phyloP scores from a whole-genome alignment of 306 rosid species.

The Crotalaria pallida region DNA sequence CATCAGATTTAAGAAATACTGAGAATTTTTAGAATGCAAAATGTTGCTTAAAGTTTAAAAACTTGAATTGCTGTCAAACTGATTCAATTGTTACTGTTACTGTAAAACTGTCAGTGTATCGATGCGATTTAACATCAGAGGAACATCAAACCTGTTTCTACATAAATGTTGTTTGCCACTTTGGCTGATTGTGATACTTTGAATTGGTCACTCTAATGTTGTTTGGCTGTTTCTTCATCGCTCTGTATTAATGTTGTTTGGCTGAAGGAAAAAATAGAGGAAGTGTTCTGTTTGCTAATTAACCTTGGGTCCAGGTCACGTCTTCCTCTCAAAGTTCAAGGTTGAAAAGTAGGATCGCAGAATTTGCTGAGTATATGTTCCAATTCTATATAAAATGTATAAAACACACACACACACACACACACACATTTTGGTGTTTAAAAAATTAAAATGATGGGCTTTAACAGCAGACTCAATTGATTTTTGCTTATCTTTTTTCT shows the following conservation, averaged over 20 bases:
- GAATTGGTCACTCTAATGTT: too few relatives aligned
- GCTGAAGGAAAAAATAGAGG: too few relatives aligned
- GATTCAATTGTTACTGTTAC: neutral
- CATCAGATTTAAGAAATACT: neutral
- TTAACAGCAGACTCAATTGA: neutral
- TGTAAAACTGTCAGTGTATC: neutral
- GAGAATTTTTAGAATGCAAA: neutral
- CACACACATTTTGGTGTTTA: neutral
- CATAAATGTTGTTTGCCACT: too few relatives aligned
- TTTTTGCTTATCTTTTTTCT: neutral
- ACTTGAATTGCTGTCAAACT: neutral
- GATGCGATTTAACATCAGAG: constrained; percentile 2
- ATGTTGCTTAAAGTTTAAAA: neutral
- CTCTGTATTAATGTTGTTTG: too few relatives aligned
- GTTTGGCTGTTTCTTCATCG: too few relatives aligned
- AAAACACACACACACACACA: too few relatives aligned
- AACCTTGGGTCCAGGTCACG: neutral
- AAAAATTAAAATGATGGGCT: neutral
- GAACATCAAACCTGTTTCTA: neutral
- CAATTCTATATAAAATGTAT: too few relatives aligned
- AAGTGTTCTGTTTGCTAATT: neutral
- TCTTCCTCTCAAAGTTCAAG: neutral
- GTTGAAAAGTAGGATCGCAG: neutral
- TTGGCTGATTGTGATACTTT: too few relatives aligned
- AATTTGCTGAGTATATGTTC: neutral